Evolutionary conservation across 2,329 filamentous ascomycete genomes (phyloP).

Genomic region (Claviceps spartinae): DNA sequence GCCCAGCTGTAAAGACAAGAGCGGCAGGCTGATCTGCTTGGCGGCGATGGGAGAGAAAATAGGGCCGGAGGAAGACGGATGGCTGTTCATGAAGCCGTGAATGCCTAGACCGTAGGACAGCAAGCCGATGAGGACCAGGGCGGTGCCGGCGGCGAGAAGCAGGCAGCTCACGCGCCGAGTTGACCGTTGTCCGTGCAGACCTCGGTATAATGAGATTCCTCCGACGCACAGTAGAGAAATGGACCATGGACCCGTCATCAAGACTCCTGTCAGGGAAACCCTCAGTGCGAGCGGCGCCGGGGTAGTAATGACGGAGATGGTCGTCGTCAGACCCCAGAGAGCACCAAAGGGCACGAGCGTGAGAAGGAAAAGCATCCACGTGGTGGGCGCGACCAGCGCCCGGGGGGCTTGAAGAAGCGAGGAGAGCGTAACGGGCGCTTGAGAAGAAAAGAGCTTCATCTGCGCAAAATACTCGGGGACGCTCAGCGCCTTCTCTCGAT

Average conservation of each 20-base stretch:
- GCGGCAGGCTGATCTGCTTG: slow-evolving; percentile 21
- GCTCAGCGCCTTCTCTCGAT: slow-evolving; percentile 19
- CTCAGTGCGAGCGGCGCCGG: slow-evolving; percentile 29
- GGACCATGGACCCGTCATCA: slow-evolving; percentile 32
- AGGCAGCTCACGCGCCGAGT: slow-evolving; percentile 19
- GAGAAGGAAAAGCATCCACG: slow-evolving; percentile 29
- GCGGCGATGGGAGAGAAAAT: slow-evolving; percentile 16
- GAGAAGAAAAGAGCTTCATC: slow-evolving; percentile 27
- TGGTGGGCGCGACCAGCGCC: slow-evolving; percentile 36
- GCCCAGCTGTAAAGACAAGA: slow-evolving; percentile 31
- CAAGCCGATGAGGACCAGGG: slow-evolving; percentile 27
- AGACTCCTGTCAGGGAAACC: slow-evolving; percentile 26
- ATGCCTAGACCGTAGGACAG: slow-evolving; percentile 29
- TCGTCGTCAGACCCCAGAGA: slow-evolving; percentile 33
- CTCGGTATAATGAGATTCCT: slow-evolving; percentile 19
- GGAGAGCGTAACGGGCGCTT: slow-evolving; percentile 14
- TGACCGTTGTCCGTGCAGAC: slow-evolving; percentile 18
- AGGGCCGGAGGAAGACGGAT: slow-evolving; percentile 9
- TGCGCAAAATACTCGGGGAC: slow-evolving; percentile 23
- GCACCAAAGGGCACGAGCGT: slow-evolving; percentile 31
- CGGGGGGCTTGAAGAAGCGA: slow-evolving; percentile 32
- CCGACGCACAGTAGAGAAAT: slow-evolving; percentile 22
- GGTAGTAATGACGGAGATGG: slow-evolving; percentile 33
- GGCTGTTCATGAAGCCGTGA: slow-evolving; percentile 18
- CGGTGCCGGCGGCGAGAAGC: slow-evolving; percentile 23